phyloP scores from a whole-genome alignment of 2,329 filamentous ascomycete genomes.

The Alternaria gaisen region DNA sequence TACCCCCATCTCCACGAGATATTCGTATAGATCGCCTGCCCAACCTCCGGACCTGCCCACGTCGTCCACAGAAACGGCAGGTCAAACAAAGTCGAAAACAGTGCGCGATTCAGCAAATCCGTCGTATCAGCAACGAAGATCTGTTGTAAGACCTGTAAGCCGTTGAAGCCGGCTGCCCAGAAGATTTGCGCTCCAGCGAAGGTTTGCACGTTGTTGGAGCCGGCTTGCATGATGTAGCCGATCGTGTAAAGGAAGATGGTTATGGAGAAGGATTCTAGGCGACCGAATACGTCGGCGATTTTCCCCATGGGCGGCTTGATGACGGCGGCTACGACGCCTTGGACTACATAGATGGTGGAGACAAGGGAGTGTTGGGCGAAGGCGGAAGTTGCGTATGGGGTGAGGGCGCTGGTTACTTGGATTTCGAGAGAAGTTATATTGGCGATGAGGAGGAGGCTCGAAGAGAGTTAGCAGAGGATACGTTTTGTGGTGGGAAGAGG shows the following conservation, averaged over 20 bases:
- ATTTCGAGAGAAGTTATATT: slow-evolving; percentile 73
- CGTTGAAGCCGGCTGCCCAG: slow-evolving; percentile 68
- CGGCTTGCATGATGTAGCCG: slow-evolving; percentile 67
- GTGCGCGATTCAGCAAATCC: slow-evolving; percentile 65
- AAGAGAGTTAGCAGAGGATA: slow-evolving; percentile 20
- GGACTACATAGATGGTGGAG: slow-evolving; percentile 70
- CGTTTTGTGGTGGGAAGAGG: not conserved
- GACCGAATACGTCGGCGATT: slow-evolving; percentile 69
- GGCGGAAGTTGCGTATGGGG: slow-evolving; percentile 71
- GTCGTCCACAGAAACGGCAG: slow-evolving; percentile 68
- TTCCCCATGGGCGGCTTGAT: slow-evolving; percentile 70
- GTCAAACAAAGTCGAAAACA: slow-evolving; percentile 67
- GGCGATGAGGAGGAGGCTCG: slow-evolving; percentile 63
- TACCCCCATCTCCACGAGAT: slow-evolving; percentile 70
- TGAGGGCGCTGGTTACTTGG: slow-evolving; percentile 69
- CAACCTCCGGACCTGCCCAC: slow-evolving; percentile 67
- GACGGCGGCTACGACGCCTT: slow-evolving; percentile 69
- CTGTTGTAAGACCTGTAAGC: slow-evolving; percentile 68
- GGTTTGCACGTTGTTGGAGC: slow-evolving; percentile 63
- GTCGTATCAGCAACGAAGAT: slow-evolving; percentile 71
- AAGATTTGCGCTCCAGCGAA: slow-evolving; percentile 66
- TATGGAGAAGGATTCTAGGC: slow-evolving; percentile 66
- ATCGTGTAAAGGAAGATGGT: slow-evolving; percentile 64
- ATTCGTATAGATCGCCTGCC: slow-evolving; percentile 56
- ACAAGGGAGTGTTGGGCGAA: slow-evolving; percentile 72